A percentile compares a stretch with the other conserved stretches of the same genome.
phyloP scores from a whole-genome alignment of 1,139 yeast genomes.

The Pichia sp. region DNA sequence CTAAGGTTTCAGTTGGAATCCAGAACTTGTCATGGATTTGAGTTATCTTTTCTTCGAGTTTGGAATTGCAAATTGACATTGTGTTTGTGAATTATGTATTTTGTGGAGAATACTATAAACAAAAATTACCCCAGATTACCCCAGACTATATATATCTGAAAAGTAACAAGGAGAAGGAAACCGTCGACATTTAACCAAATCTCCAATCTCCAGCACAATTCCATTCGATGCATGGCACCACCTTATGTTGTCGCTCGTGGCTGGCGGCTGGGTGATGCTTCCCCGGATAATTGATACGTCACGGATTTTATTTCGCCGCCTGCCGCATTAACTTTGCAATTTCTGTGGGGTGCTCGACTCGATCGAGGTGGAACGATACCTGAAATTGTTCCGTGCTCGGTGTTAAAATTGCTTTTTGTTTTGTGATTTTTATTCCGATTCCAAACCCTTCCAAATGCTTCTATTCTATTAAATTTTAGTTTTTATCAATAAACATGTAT shows the following conservation, averaged over 20 bases:
- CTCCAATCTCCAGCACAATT: no score
- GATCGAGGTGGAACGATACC: no score
- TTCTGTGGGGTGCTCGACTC: no score
- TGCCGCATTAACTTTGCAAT: no score
- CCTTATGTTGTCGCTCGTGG: not conserved
- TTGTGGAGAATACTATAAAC: no score
- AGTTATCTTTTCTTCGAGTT: constrained; percentile 7
- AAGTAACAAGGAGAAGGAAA: not conserved
- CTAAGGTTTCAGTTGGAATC: constrained; percentile 25
- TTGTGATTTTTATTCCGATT: no score
- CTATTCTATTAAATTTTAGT: not conserved
- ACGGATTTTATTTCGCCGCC: not conserved
- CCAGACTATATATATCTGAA: no score
- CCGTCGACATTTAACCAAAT: not conserved
- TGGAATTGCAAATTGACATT: not conserved
- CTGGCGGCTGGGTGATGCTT: no score
- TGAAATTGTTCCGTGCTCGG: no score
- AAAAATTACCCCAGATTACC: no score
- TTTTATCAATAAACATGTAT: not conserved
- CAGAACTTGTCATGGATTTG: constrained; percentile 23
- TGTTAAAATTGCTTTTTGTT: no score
- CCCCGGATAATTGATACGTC: not conserved
- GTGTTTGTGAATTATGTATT: not conserved
- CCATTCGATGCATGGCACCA: not conserved
- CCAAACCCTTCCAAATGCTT: no score